Evolutionary conservation across 2,329 filamentous ascomycete genomes (phyloP).

Genomic region (Rhinocladiella similis): DNA sequence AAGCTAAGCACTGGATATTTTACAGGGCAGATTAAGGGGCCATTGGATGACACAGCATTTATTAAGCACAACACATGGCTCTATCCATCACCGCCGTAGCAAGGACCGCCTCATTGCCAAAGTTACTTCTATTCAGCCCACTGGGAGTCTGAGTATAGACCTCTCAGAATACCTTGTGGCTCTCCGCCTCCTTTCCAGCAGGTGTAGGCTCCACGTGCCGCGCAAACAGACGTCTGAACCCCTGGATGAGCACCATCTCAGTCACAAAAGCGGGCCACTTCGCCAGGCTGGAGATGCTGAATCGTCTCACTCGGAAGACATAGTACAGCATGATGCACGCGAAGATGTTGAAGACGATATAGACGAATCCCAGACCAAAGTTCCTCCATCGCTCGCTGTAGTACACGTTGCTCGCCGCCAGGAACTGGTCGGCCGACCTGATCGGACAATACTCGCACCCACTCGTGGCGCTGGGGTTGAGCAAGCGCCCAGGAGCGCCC

Average conservation of each 20-base stretch:
- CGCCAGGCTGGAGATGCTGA: conserved; percentile 17
- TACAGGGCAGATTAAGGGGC: neutral
- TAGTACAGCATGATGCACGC: conserved; percentile 59
- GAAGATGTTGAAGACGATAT: conserved; percentile 67
- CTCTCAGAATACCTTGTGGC: conserved; percentile 20
- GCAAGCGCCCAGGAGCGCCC: conserved; percentile 52
- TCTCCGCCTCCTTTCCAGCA: conserved; percentile 16
- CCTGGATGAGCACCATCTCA: conserved; percentile 16
- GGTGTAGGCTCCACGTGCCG: conserved; percentile 23
- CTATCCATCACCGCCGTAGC: too few species aligned
- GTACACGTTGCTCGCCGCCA: conserved; percentile 47
- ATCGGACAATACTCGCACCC: conserved; percentile 52
- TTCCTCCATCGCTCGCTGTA: conserved; percentile 75
- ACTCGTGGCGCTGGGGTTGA: conserved; percentile 59
- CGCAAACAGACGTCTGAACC: conserved; percentile 19
- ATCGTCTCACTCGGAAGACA: conserved; percentile 37
- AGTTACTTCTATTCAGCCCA: neutral
- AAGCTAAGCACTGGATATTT: neutral
- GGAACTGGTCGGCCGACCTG: conserved; percentile 42
- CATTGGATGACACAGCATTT: neutral
- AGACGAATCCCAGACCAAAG: conserved; percentile 73
- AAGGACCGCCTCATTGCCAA: too few species aligned
- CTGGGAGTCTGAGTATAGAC: neutral
- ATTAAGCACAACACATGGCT: neutral
- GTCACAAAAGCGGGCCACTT: conserved; percentile 18